Base-by-base conservation (phyloP, 306 rosid species). In the Dalbergia oliveri region DNA sequence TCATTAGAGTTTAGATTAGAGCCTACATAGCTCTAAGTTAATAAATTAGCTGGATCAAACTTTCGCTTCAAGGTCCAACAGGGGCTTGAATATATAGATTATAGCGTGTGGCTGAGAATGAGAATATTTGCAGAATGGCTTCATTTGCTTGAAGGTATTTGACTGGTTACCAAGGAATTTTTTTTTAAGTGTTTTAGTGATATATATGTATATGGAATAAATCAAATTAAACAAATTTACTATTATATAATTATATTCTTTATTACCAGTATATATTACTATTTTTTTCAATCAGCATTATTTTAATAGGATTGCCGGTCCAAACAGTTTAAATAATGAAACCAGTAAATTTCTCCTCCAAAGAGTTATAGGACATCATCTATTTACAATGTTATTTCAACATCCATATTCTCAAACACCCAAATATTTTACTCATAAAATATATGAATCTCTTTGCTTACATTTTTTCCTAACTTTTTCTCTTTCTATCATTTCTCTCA, bases 1-100 rank as follows among this genome's bases (percentile, higher is more conserved):
- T 33, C 3, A 23, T 59, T 23, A 59, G 65, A 26, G 66, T 60
- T 60, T 60, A 60, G 66, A 60, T 60, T 60, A 62, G 67, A 62
- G 41, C 18, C 67, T 62, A 62, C 44, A 12, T 62, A 39, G 18
- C 67, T 62, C 4, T 31, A 15, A 53, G 4, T 14, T 53, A 9
- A 34, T 11, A 31, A 31, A 61, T 62, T 62, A 62, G 67, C 67
- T 31, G 67, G 67, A 61, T 60, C 39, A 26, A 61, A 61, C 67
- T 31, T 62, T 62, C 4, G 18, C 13, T n/a, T 9, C 11, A 53
- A 60, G n/a, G 66, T 60, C 66, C 66, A 60, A 11, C 41, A 11
- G 66, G 37, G 33, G 19, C 5, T 21, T 3, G 14, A 21, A 21
- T 59, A 21, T 14, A 9, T 53, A 49, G 35, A 59, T 9, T 26